Evolutionary conservation across 139 green algal genomes (phyloP), one percentile per base, ranked within the genome.

Genomic region (Penium margaritaceum): DNA sequence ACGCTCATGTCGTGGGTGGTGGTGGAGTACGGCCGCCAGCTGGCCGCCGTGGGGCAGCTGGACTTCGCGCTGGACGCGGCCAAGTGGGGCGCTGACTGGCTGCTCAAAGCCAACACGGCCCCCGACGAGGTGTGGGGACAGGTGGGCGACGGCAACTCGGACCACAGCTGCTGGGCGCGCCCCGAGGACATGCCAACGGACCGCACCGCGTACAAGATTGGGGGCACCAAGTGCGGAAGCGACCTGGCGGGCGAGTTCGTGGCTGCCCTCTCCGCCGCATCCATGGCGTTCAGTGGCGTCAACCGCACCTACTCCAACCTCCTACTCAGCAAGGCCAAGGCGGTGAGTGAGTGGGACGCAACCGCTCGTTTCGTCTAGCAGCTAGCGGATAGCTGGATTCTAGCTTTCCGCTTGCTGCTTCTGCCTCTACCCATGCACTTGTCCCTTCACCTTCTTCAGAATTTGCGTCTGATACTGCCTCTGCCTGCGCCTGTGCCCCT

Each of bases 1-100:
- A 80, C 69, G 2, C 21, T 87, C 41, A 43, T 87, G 43, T 72
- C 77, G 1, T 87, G 81, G 83, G 44, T 29, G 15, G 29, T 82
- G 1, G 12, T 85, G 15, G 51, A 82, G 24, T 92, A 93, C 70
- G 27, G 5, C 27, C 5, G 35, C 27, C 41, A 72, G 64, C 27
- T 69, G 17, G 32, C 19, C 4, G 5, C 5, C 24, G 61, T 30
- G 4, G 27, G 61, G n/a, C 61, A 69, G 14, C 17, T 79, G 15
- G 41, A 78, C 5, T 90, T 91, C 51, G 44, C 68, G 2, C 60
- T 69, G 21, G 67, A 77, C 29, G 87, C 66, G 39, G 75, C 91
- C 33, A 64, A 71, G 7, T 91, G 85, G 85, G 88, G 82, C 12
- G 63, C 84, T 15, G 88, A 92, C 72, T 92, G 86, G 69, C 70